Evolutionary conservation across 2,329 filamentous ascomycete genomes (phyloP).

Genomic region (Verticillium longisporum): DNA sequence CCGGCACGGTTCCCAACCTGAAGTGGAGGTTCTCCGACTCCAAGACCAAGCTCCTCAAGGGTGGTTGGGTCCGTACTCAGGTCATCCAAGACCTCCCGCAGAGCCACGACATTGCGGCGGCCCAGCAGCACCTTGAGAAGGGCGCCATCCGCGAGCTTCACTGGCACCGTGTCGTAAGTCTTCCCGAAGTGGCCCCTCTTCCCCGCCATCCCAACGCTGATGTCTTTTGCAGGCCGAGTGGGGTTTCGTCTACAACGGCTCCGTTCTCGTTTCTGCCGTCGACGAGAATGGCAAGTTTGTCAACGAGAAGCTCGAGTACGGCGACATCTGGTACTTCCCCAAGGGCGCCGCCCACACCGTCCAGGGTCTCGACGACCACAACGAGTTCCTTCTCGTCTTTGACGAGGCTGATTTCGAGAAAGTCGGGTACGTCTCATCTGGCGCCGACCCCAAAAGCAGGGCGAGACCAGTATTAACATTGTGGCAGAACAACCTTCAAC

Average conservation of each 20-base stretch:
- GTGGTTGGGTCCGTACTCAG: constrained; percentile 61
- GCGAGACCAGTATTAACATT: neutral
- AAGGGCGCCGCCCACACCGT: constrained; percentile 58
- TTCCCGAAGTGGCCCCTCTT: neutral
- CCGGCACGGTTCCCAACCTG: constrained; percentile 57
- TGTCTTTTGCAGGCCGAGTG: constrained; percentile 48
- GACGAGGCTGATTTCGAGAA: constrained; percentile 62
- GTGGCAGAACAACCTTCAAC: constrained; percentile 58
- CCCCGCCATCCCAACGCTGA: neutral
- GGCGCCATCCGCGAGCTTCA: constrained; percentile 60
- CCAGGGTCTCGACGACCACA: constrained; percentile 58
- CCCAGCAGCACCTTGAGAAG: constrained; percentile 62
- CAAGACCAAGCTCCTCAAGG: constrained; percentile 53
- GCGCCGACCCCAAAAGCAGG: neutral
- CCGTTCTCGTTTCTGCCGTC: constrained; percentile 52
- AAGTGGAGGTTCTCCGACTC: constrained; percentile 67
- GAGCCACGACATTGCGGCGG: constrained; percentile 59
- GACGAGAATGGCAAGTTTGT: constrained; percentile 54
- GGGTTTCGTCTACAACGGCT: constrained; percentile 55
- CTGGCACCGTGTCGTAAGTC: constrained; percentile 58
- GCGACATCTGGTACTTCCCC: constrained; percentile 65
- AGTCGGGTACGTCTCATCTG: constrained; percentile 37
- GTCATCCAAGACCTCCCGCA: constrained; percentile 59
- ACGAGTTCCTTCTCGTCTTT: constrained; percentile 61
- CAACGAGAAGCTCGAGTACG: constrained; percentile 47